Conservation (phyloP, 495 filamentous ascomycete species). For the Friedmanniomyces endolithicus region DNA sequence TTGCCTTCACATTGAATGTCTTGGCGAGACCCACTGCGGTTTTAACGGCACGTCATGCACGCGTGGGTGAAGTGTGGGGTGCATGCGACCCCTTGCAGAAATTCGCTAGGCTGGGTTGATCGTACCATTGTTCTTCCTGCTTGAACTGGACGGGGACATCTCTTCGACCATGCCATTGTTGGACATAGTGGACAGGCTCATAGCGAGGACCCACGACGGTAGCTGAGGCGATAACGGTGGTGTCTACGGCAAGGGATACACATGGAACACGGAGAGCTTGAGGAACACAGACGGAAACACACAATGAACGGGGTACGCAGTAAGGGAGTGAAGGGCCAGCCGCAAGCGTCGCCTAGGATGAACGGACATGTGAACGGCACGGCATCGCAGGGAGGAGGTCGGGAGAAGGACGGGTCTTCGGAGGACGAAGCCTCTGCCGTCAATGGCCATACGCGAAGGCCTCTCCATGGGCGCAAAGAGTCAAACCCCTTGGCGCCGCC, state of each 20-base stretch:
- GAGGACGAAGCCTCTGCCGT: not conserved
- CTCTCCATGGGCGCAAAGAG: constrained; percentile 19
- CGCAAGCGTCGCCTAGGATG: not conserved
- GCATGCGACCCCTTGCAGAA: not conserved
- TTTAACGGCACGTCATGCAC: too few relatives aligned
- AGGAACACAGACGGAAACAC: not conserved
- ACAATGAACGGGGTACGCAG: not conserved
- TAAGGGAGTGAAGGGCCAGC: not conserved
- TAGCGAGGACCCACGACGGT: not conserved
- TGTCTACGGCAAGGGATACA: not conserved
- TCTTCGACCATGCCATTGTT: not conserved
- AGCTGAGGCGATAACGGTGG: not conserved
- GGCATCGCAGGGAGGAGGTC: not conserved
- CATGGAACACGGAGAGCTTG: not conserved
- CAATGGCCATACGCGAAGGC: not conserved
- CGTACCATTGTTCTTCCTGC: too few relatives aligned
- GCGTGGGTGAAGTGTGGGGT: too few relatives aligned
- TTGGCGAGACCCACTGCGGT: too few relatives aligned
- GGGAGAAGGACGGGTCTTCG: not conserved
- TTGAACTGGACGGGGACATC: too few relatives aligned
- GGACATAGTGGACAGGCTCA: not conserved
- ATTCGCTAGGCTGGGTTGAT: not conserved
- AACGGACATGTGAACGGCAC: not conserved
- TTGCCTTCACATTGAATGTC: too few relatives aligned
- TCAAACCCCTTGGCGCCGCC: constrained; percentile 50